Evolutionary conservation across 495 filamentous ascomycete genomes (phyloP), one percentile per base, ranked within the genome.

Genomic region (Penicillium mononematosum): DNA sequence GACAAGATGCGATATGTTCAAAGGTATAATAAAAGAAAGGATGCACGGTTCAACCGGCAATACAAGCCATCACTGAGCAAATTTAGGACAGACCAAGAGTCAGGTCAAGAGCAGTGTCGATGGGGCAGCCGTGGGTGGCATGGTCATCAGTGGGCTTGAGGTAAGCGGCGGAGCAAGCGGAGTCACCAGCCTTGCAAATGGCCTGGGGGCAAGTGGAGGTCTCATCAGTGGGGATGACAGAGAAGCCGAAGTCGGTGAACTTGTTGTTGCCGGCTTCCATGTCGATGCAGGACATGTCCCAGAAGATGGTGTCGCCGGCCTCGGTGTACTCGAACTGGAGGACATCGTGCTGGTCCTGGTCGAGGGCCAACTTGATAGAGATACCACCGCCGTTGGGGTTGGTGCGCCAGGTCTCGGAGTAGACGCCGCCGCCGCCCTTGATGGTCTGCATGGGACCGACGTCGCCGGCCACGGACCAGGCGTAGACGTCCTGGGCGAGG

Each of bases 261-360:
- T 61, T 58, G 54, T 71, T 58, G 49, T 70, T 73, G 56, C 59
- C 58, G 11, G 58, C 19, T 45, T 62, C 61, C 71, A 77, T 73
- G 65, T 79, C 60, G 58, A 78, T 77, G 68, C 70, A 75, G 39
- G 73, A 76, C 34, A 76, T 64, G 58, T 78, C 75, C 75, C 75
- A 78, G 67, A 58, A 76, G 66, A 78, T 68, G 38, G 62, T 70
- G 34, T 74, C 67, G 45, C 50, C 53, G 22, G 59, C 48, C 53
- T 67, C 47, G 61, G 75, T 76, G 69, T 78, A 78, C 69, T 78
- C 75, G 68, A 74, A 78, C 66, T 78, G 75, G 11, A 78, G 66
- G n/a, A 78, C 68, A 47, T 70, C 67, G 60, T 45, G n/a, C 58
- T 67, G 64, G 42, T 61, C 59, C 14, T 45, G 58, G 39, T 63